phyloP scores from a whole-genome alignment of 495 filamentous ascomycete species.

The Xylaria palmicola region DNA sequence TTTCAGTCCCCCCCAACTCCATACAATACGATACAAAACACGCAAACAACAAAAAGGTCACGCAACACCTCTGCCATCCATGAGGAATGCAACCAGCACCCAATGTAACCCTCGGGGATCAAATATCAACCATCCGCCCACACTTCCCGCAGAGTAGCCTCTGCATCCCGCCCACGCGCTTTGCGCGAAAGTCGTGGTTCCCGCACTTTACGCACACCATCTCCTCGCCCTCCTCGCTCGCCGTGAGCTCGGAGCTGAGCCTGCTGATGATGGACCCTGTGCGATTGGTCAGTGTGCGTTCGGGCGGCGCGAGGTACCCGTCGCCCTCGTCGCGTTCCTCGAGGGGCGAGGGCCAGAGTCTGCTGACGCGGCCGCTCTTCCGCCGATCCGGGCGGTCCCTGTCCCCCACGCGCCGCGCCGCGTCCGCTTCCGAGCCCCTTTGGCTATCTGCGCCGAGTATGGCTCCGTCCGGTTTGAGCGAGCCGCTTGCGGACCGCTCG shows the following conservation, averaged over 20 bases:
- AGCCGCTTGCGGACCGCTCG: constrained; percentile 14
- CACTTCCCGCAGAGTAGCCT: constrained; percentile 30
- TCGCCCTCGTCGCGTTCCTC: constrained; percentile 20
- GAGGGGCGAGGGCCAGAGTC: constrained; percentile 10
- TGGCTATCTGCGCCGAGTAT: constrained; percentile 7
- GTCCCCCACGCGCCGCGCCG: not conserved
- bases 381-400: constrained; percentile 19
- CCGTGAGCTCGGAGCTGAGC: constrained; percentile 35
- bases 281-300: constrained; percentile 3
- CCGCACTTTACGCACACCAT: constrained; percentile 35
- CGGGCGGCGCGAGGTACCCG: constrained; percentile 9
- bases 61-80: too few species aligned
- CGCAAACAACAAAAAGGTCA: too few species aligned
- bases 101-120: too few species aligned
- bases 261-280: constrained; percentile 29
- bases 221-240: constrained; percentile 33
- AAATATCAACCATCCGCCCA: constrained; percentile 20
- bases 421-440: constrained; percentile 16
- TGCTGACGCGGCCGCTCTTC: constrained; percentile 16
- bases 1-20: too few species aligned
- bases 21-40: too few species aligned
- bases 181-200: constrained; percentile 34
- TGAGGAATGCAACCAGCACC: too few species aligned
- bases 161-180: constrained; percentile 30
- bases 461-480: constrained; percentile 10